Evolutionary conservation across 257 asterid species (phyloP).

Genomic region (Scutellaria barbata): DNA sequence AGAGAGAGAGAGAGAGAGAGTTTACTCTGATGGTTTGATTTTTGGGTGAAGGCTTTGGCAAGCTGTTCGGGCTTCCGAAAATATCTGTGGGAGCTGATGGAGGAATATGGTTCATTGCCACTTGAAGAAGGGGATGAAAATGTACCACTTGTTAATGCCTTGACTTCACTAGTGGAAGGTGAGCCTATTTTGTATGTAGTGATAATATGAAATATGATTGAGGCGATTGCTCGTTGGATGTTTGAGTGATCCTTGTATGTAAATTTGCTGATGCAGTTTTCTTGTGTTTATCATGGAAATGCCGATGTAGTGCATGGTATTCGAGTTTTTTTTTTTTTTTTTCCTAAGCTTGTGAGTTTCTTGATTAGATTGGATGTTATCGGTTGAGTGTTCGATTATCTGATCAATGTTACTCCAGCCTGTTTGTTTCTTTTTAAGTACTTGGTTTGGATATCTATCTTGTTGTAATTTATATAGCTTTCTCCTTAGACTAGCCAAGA

Average conservation of each 20-base stretch:
- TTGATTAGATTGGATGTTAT: background rate
- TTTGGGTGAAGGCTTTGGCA: conserved; percentile 67
- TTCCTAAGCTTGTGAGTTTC: no score
- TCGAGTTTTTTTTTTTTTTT: background rate
- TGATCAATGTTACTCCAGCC: background rate
- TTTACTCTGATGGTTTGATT: conserved; percentile 15
- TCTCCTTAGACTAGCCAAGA: background rate
- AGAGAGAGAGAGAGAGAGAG: background rate
- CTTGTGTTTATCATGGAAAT: conserved; percentile 16
- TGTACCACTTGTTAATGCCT: conserved; percentile 62
- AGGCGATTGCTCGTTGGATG: conserved; percentile 4
- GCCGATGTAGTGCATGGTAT: background rate
- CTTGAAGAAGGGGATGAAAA: conserved; percentile 50
- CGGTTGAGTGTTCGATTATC: background rate
- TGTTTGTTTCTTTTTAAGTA: no score
- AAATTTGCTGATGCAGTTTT: conserved; percentile 12
- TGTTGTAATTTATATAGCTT: background rate
- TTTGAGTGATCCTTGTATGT: conserved; percentile 12
- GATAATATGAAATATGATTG: conserved; percentile 11
- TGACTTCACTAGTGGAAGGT: conserved; percentile 74
- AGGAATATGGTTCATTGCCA: conserved; percentile 50
- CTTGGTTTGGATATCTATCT: background rate
- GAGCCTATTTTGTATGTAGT: conserved; percentile 28
- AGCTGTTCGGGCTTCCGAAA: conserved; percentile 73
- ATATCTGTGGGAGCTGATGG: conserved; percentile 54